A percentile compares a stretch with the other conserved stretches of the same genome.
phyloP scores from a whole-genome alignment of 1,284 basidiomycete species.

The Paramarasmius palmivorus region DNA sequence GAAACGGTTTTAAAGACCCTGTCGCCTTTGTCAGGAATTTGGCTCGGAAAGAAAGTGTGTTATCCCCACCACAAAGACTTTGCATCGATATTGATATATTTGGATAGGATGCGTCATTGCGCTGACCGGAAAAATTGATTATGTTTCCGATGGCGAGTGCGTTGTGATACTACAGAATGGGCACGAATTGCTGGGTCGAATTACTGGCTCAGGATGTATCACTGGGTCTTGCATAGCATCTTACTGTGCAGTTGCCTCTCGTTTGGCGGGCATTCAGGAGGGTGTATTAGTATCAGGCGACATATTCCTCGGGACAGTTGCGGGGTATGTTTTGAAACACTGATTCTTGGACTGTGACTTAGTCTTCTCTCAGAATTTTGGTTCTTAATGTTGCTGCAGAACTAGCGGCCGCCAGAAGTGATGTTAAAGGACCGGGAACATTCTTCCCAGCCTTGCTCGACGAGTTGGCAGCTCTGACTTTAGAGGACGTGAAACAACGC shows the following conservation, averaged over 20 bases:
- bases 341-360: conserved; percentile 1
- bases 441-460: conserved; percentile 90
- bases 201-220: conserved; percentile 92
- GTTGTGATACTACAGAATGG: conserved; percentile 80
- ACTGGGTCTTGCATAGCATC: conserved; percentile 77
- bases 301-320: conserved; percentile 73
- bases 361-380: conserved; percentile 56
- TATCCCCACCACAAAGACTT: conserved; percentile 10
- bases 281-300: conserved; percentile 64
- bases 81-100: background rate
- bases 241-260: conserved; percentile 74
- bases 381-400: conserved; percentile 86
- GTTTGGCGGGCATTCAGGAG: conserved; percentile 25
- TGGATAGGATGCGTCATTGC: conserved; percentile 75
- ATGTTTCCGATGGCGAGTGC: conserved; percentile 79
- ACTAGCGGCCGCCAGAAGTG: conserved; percentile 64
- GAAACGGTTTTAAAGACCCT: conserved; percentile 77
- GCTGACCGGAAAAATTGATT: conserved; percentile 84
- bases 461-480: conserved; percentile 30
- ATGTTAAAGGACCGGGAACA: conserved; percentile 84
- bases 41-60: conserved; percentile 76
- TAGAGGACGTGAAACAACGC: background rate
- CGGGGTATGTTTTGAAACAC: conserved; percentile 71
- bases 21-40: conserved; percentile 68
- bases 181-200: conserved; percentile 70